phyloP scores from a whole-genome alignment of 2,329 filamentous ascomycete species.

The Aureobasidium uvarum region DNA sequence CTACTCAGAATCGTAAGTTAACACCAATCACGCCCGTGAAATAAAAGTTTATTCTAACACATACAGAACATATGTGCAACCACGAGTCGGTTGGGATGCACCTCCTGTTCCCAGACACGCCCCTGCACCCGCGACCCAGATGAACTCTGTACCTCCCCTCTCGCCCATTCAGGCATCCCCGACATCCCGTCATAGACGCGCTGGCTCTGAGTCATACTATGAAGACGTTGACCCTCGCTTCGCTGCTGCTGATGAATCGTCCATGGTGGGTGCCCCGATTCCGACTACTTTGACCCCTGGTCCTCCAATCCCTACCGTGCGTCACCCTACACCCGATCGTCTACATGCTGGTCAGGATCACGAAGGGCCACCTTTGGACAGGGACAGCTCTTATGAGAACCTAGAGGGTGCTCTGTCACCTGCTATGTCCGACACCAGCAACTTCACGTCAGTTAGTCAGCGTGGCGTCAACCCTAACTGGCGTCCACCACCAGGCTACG shows the following conservation, averaged over 20 bases:
- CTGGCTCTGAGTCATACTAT: slow-evolving; percentile 65
- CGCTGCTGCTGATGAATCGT: slow-evolving; percentile 53
- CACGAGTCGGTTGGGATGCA: slow-evolving; percentile 46
- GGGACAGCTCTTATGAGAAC: slow-evolving; percentile 60
- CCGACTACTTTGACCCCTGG: slow-evolving; percentile 27
- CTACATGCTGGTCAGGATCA: slow-evolving; percentile 18
- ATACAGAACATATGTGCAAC: slow-evolving; percentile 46
- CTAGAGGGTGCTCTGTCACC: slow-evolving; percentile 66
- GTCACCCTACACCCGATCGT: slow-evolving; percentile 27
- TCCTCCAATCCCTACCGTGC: slow-evolving; percentile 31
- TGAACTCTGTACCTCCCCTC: slow-evolving; percentile 32
- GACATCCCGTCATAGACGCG: slow-evolving; percentile 34
- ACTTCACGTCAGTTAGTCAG: slow-evolving; percentile 89
- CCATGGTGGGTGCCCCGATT: slow-evolving; percentile 31
- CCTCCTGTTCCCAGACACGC: slow-evolving; percentile 26
- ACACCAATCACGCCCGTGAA: background rate
- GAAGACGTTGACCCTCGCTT: slow-evolving; percentile 94
- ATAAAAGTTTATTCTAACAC: background rate
- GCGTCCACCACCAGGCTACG: slow-evolving; percentile 56
- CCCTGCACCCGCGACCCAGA: slow-evolving; percentile 29
- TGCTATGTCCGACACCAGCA: slow-evolving; percentile 70
- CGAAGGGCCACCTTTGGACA: slow-evolving; percentile 35
- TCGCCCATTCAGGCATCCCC: slow-evolving; percentile 36
- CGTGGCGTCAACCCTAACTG: slow-evolving; percentile 85
- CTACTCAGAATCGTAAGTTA: slow-evolving; percentile 70